phyloP scores from a whole-genome alignment of 1,284 basidiomycete species.

The Butyriboletus appendiculatus region DNA sequence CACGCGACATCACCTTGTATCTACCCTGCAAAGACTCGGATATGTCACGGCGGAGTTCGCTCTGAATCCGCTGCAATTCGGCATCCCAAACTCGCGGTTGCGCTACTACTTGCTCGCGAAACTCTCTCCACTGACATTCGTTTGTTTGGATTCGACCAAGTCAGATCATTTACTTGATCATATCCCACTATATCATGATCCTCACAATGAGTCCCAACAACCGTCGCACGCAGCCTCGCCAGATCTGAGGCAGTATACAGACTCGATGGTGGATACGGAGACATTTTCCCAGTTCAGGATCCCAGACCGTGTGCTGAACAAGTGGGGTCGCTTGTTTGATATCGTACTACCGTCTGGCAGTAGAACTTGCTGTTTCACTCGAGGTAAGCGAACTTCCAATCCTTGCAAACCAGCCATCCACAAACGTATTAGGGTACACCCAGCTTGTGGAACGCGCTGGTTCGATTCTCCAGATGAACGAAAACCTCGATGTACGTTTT shows the following conservation, averaged over 20 bases:
- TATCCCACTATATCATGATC: conserved; percentile 18
- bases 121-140: conserved; percentile 40
- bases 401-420: not conserved
- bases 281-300: conserved; percentile 38
- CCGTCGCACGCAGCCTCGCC: conserved; percentile 3
- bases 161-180: conserved; percentile 18
- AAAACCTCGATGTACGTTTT: conserved; percentile 57
- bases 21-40: conserved; percentile 48
- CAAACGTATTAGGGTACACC: conserved; percentile 59
- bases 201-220: not conserved
- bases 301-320: conserved; percentile 62
- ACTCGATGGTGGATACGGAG: conserved; percentile 34
- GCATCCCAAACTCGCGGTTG: conserved; percentile 75
- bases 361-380: conserved; percentile 75
- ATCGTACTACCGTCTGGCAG: conserved; percentile 65
- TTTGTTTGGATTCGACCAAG: conserved; percentile 15
- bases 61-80: conserved; percentile 73
- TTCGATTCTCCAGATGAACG: conserved; percentile 72
- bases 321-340: conserved; percentile 78
- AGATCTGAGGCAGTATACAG: conserved; percentile 53
- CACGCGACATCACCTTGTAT: conserved; percentile 55
- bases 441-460: conserved; percentile 73
- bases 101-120: conserved; percentile 79
- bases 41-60: conserved; percentile 64
- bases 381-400: conserved; percentile 47